Evolutionary conservation across 176 grass and related monocot genomes (phyloP).

Genomic region (Thalia dealbata): DNA sequence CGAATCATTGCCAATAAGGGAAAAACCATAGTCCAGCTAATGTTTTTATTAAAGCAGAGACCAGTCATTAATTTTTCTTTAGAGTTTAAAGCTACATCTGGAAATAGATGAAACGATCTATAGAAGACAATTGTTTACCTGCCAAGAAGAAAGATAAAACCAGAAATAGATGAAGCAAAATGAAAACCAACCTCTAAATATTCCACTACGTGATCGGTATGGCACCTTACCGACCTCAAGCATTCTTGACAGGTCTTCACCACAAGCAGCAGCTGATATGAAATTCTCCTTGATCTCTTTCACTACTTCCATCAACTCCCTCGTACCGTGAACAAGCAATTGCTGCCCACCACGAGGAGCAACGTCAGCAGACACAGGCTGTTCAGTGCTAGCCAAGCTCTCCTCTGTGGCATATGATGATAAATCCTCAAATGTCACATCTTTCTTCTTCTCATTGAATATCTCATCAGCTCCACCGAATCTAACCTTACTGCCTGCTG

Average conservation of each 20-base stretch:
- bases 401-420: constrained; percentile 16
- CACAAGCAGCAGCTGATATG: constrained; percentile 27
- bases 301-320: constrained; percentile 47
- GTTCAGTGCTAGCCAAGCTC: constrained; percentile 22
- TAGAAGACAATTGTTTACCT: not conserved
- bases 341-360: constrained; percentile 26
- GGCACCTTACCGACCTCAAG: constrained; percentile 73
- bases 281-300: constrained; percentile 51
- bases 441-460: constrained; percentile 30
- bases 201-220: constrained; percentile 26
- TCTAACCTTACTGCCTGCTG: constrained; percentile 11
- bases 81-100: too few relatives aligned
- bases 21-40: not conserved
- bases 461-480: constrained; percentile 23
- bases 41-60: not conserved
- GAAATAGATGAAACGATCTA: too few relatives aligned
- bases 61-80: too few relatives aligned
- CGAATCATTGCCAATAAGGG: not conserved
- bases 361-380: constrained; percentile 5
- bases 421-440: constrained; percentile 40
- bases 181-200: constrained; percentile 66
- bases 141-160: not conserved
- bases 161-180: constrained; percentile 16
- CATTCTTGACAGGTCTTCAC: constrained; percentile 41
- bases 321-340: constrained; percentile 25